A percentile compares a stretch with the other conserved stretches of the same genome.
phyloP scores from a whole-genome alignment of 768 basidiomycete species.

The Leccinum uliginosum region DNA sequence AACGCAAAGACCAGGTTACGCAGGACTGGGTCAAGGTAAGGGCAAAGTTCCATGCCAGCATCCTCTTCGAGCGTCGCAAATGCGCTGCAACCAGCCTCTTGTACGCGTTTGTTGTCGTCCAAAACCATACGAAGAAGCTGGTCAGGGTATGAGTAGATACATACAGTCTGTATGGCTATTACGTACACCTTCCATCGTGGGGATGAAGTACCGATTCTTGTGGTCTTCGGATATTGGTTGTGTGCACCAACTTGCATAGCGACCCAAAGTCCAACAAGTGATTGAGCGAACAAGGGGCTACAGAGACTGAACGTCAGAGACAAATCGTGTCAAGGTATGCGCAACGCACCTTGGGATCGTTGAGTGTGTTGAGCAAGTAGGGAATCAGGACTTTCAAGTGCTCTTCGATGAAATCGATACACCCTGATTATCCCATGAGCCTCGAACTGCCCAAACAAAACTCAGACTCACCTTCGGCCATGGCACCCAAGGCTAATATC shows the following conservation, averaged over 20 bases:
- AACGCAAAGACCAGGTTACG: slow-evolving; percentile 95
- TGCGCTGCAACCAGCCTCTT: slow-evolving; percentile 98
- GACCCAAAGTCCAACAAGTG: slow-evolving; percentile 98
- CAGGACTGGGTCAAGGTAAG: slow-evolving; percentile 92
- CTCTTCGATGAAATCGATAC: slow-evolving; percentile 92
- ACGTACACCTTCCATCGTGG: slow-evolving; percentile 95
- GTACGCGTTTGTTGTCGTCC: slow-evolving; percentile 97
- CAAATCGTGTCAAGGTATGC: not conserved
- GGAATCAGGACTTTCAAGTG: slow-evolving; percentile 92
- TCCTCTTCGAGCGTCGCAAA: slow-evolving; percentile 99
- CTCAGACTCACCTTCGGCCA: slow-evolving; percentile 82
- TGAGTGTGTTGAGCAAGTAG: slow-evolving; percentile 85
- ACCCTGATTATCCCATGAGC: slow-evolving; percentile 51
- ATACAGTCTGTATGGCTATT: slow-evolving; percentile 14
- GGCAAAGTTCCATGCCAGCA: slow-evolving; percentile 83
- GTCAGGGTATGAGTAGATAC: not conserved
- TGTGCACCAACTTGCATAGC: slow-evolving; percentile 98
- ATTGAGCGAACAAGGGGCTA: slow-evolving; percentile 97
- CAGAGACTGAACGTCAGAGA: slow-evolving; percentile 4
- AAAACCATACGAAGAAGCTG: slow-evolving; percentile 96
- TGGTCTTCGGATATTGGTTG: slow-evolving; percentile 80
- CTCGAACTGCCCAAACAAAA: not conserved
- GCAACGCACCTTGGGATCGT: slow-evolving; percentile 77
- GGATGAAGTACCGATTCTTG: slow-evolving; percentile 87
- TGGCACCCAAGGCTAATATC: slow-evolving; percentile 92